Base-by-base conservation (phyloP, 139 green algal species). In the Monoraphidium neglectum region DNA sequence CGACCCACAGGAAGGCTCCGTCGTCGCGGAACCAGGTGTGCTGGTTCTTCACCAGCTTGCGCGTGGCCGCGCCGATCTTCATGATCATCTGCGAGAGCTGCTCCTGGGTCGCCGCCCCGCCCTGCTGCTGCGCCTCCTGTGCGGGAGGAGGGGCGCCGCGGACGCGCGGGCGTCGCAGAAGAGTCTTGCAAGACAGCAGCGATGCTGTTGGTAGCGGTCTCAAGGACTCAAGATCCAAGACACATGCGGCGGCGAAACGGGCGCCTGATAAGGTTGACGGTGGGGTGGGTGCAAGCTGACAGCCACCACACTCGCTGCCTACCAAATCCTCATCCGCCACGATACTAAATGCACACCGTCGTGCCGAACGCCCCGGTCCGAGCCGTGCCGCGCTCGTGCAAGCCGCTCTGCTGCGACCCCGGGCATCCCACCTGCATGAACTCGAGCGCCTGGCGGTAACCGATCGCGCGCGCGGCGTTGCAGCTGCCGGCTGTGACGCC, bases 21-120 rank as follows among this genome's bases (percentile, higher is more conserved):
- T 94, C 88, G 33, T 89, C 81, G 28, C 92, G 78, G 71, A 97
- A 97, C 91, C 91, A 97, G 0, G 84, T 91, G 70, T 93, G 87
- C 82, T 98, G 94, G 28, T 77, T 72, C 30, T 92, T 87, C n/a
- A 90, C 89, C 15, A 97, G 77, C 74, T 89, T 81, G 12, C 93
- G 83, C 1, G 92, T 93, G 0, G 87, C 87, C 12, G 80, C 70
- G 56, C 90, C 84, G 37, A 97, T 89, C 49, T 85, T 77, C 6
- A 77, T 26, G 28, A 91, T 82, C 65, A 93, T 74, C 54, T 86
- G 49, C 8, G 47, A 56, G 43, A 81, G 28, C 46, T 80, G 54
- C 56, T 67, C 23, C 60, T 28, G 53, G 26, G 6, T 80, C 18
- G 66, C 38, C 1, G 2, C 0, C 37, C 75, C 66, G 56, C n/a